Conservation (phyloP, 805 yeast species). For the Metschnikowia peoriensis region DNA sequence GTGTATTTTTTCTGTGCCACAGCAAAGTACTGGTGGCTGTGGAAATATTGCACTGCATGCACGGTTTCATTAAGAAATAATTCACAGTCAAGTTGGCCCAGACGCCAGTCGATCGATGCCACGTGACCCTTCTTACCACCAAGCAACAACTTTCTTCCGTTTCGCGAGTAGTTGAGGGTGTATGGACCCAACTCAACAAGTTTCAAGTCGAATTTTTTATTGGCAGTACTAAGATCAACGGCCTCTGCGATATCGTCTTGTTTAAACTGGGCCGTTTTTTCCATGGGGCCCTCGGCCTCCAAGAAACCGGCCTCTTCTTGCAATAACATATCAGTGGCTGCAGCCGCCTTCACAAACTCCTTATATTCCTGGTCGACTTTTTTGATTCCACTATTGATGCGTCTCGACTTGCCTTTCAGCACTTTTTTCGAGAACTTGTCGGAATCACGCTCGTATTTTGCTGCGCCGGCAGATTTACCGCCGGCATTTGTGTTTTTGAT, state of each 20-base stretch:
- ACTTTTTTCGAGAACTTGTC: constrained; percentile 16
- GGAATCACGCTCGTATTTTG: constrained; percentile 18
- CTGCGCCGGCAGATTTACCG: constrained; percentile 2
- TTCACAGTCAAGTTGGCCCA: constrained; percentile 79
- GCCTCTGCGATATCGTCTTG: constrained; percentile 75
- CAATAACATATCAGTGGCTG: constrained; percentile 78
- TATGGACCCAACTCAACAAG: constrained; percentile 87
- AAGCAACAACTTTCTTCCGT: constrained; percentile 80
- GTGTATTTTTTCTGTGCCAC: constrained; percentile 96
- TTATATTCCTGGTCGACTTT: constrained; percentile 68
- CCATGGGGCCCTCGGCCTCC: constrained; percentile 91
- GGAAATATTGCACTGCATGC: constrained; percentile 84
- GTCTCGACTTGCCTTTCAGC: constrained; percentile 14
- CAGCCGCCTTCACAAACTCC: constrained; percentile 79
- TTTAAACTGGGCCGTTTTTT: constrained; percentile 78
- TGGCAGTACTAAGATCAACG: constrained; percentile 75
- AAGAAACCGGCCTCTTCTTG: constrained; percentile 83
- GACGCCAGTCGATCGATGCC: constrained; percentile 94
- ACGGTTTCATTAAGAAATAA: constrained; percentile 85
- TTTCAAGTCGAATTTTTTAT: constrained; percentile 70
- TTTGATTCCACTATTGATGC: constrained; percentile 44
- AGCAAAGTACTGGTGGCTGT: constrained; percentile 91
- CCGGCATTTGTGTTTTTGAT: background rate
- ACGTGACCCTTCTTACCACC: constrained; percentile 94
- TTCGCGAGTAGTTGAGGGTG: constrained; percentile 72